Conservation (phyloP, 768 basidiomycete species). For the Calocera cornea region DNA sequence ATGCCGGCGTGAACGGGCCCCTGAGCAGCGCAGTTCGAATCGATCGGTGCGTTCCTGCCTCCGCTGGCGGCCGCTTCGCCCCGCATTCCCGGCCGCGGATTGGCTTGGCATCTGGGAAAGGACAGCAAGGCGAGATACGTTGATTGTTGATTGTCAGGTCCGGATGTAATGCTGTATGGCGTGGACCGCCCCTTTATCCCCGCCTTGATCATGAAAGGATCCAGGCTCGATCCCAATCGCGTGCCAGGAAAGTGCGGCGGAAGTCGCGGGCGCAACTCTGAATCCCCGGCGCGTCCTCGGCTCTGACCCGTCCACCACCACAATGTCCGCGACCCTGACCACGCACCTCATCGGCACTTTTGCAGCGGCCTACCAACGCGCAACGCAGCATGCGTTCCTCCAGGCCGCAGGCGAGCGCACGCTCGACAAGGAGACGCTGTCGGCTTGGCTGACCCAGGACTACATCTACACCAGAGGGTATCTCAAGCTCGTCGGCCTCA, state of each 20-base stretch:
- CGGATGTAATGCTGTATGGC: too few relatives aligned
- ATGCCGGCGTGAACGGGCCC: neutral
- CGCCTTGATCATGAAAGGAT: neutral
- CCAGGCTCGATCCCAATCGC: neutral
- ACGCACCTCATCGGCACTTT: neutral
- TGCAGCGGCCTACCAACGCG: constrained; percentile 28
- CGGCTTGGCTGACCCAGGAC: constrained; percentile 58
- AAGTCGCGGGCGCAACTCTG: neutral
- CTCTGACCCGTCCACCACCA: neutral
- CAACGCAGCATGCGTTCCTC: constrained; percentile 49
- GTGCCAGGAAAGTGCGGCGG: neutral
- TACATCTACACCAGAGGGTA: constrained; percentile 65
- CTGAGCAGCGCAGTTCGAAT: neutral
- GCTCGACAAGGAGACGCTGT: constrained; percentile 36
- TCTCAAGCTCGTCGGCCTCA: constrained; percentile 52
- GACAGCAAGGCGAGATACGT: too few relatives aligned
- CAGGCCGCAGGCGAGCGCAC: constrained; percentile 38
- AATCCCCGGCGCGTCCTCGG: neutral
- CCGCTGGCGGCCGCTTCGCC: neutral
- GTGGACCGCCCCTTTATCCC: too few relatives aligned
- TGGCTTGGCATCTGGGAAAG: too few relatives aligned
- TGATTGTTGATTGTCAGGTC: too few relatives aligned
- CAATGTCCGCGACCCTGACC: neutral
- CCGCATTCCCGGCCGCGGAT: neutral
- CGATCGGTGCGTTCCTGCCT: neutral